Evolutionary conservation across 306 rosid species (phyloP), one percentile per base, ranked within the genome.

Genomic region (Pyrus bretschneideri): DNA sequence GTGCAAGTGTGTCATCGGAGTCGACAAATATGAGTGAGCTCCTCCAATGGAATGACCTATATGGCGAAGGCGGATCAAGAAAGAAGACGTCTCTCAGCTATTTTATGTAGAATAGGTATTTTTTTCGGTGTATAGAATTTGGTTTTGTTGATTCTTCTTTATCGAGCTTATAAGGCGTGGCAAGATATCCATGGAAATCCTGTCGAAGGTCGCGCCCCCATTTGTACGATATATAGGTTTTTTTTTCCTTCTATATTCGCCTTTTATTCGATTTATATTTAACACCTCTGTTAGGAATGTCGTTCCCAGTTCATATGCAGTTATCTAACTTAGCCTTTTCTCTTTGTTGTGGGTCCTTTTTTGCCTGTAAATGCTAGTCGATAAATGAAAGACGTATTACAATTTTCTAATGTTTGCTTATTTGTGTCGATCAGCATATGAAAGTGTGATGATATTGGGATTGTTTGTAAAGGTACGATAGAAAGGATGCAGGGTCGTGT

Each of bases 51-150:
- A 95, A 95, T 67, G 97, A 95, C 68, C 82, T 90, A 8, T 95
- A 95, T 62, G 98, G 98, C 70, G 98, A 95, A 83, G 97, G 97
- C 11, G 98, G 98, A 72, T 95, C 96, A 0, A 89, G 98, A 81
- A 90, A 85, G 86, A 88, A 72, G 86, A 89, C 68, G 80, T 85
- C 93, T 64, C 78, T 95, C 74, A 95, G 97, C 87, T 95, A 95
- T 86, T 95, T 95, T 86, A 89, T 95, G 97, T 95, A 89, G 90
- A 79, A 79, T 70, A 74, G 78, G 22, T 54, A 52, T 85, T 69
- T 73, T 76, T 66, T 29, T 61, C 2, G 4, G 23, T 88, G 93
- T 89, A 91, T 89, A 89, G 93, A 70, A 72, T 72, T 81, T 79
- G 79, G 9, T 64, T 61, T 79, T 76, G 84, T 69, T 55, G 60